These are phyloP conservation scores for Populus alba DNA, from an alignment of 345 rosid species.

Conservation along the genomic window DNA sequence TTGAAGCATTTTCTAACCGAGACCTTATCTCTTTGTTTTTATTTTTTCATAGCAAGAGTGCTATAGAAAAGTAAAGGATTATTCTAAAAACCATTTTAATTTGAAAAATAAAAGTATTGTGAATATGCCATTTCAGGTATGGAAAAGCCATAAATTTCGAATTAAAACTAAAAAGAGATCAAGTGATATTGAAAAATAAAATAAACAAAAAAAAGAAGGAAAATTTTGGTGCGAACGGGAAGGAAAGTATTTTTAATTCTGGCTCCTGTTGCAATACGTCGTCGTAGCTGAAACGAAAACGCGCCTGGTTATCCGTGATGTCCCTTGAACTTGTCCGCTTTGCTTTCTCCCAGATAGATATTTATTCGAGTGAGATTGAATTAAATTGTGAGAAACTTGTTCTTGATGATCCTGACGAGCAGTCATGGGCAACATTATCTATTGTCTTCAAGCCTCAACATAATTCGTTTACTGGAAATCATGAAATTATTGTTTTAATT, in stretches of 20 bases:
- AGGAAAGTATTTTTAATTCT: too few relatives aligned
- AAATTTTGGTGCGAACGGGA: neutral
- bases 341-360: neutral
- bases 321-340: neutral
- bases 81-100: too few relatives aligned
- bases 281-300: neutral
- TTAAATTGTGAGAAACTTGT: slow-evolving; percentile 56
- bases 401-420: slow-evolving; percentile 53
- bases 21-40: too few relatives aligned
- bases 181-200: neutral
- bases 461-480: slow-evolving; percentile 73
- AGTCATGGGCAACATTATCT: slow-evolving; percentile 68
- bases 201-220: neutral
- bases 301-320: neutral
- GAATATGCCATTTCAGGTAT: too few relatives aligned
- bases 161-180: neutral
- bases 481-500: slow-evolving; percentile 78
- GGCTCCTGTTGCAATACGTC: neutral
- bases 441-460: slow-evolving; percentile 75
- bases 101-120: too few relatives aligned
- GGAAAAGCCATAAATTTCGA: too few relatives aligned
- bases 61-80: too few relatives aligned
- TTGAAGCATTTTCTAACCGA: too few relatives aligned
- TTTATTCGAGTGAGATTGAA: slow-evolving; percentile 57
- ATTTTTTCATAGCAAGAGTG: too few relatives aligned